Base-by-base conservation (phyloP, 257 asterid species). In the Perilla frutescens region DNA sequence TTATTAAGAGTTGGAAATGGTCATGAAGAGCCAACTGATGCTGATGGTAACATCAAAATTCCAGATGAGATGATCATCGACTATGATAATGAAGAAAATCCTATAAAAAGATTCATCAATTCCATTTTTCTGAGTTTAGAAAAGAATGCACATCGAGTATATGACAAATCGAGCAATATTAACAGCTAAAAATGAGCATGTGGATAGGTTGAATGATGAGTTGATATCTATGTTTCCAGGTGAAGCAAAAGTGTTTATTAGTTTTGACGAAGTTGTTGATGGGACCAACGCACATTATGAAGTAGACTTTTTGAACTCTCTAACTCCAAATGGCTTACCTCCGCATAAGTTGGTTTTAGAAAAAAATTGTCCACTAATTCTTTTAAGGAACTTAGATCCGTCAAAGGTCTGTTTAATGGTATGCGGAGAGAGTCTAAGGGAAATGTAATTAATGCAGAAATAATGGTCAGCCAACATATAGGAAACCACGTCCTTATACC, bases 241-340 rank as follows among this genome's bases (percentile, higher is more conserved):
- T 3, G 53, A 47, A 1, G 10, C 10, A 47, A 47, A 47, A 47
- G n/a, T 47, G 3, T 47, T 47, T 39, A 39, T 3, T 39, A 39
- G 43, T 39, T 39, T 39, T 39, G 43, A 20, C 26, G 26, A 20
- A 20, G 26, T 1, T 20, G 26, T 20, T 20, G 26, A 20, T 20
- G 26, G 1, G 43, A 39, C 43, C 4, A 39, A 39, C 6, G 6
- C 43, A 3, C 43, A 39, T 6, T 39, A 51, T 15, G 31, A 51
- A 2, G 29, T 51, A 5, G 57, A 51, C 5, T 51, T 51, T 51
- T 15, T 51, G 10, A 51, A 51, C 31, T 51, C 57, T n/a, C n/a
- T n/a, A 9, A 56, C 62, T 56, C 62, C 39, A 56, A 56, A 56
- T 51, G 62, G 62, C 4, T 56, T 56, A 29, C 62, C 37, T 31